Base-by-base conservation (phyloP, 2,329 filamentous ascomycete genomes). In the Talaromyces pinophilus region DNA sequence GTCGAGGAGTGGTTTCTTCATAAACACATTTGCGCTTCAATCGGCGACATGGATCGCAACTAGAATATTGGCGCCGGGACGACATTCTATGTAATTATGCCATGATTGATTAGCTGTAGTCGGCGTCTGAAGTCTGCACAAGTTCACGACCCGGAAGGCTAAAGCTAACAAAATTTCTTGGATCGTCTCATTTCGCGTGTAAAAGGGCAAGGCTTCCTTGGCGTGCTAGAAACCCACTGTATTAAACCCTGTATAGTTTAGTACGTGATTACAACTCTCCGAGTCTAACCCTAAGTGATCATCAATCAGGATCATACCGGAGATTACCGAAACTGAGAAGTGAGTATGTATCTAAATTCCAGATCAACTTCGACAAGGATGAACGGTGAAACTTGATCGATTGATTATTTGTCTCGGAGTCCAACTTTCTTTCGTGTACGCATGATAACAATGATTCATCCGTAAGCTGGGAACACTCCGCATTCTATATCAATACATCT, bases 21-120 rank as follows among this genome's bases (percentile, higher is more conserved):
- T 50, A 62, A 10, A 44, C n/a, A 35, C 59, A 62, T 62, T 50
- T 62, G n/a, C 59, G 59, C 22, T 62, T 62, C n/a, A 62, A 38
- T 10, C 44, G 42, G 22, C 59, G 59, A 35, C 59, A 50, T 38
- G 25, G n/a, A 38, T 62, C 59, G 44, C 59, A 62, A 17, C 59
- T 62, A 30, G 59, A 62, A 44, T 63, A 30, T 11, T 55, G 46
- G 22, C 61, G 33, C 33, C 50, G 33, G n/a, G 48, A 42, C 19
- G 61, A 42, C 46, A 63, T 55, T 22, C n/a, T 54, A n/a, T 52
- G 30, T 33, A 10, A 11, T 0, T n/a, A 17, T 52, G 30, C n/a
- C 28, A 54, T 54, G 28, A 8, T 54, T 33, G 28, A 33, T n/a
- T 28, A 54, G 50, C 28, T 15, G 13, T 52, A n/a, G 25, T n/a